Evolutionary conservation across 2,329 filamentous ascomycete species (phyloP), one percentile per base, ranked within the genome.

Genomic region (Leptographium lundbergii): DNA sequence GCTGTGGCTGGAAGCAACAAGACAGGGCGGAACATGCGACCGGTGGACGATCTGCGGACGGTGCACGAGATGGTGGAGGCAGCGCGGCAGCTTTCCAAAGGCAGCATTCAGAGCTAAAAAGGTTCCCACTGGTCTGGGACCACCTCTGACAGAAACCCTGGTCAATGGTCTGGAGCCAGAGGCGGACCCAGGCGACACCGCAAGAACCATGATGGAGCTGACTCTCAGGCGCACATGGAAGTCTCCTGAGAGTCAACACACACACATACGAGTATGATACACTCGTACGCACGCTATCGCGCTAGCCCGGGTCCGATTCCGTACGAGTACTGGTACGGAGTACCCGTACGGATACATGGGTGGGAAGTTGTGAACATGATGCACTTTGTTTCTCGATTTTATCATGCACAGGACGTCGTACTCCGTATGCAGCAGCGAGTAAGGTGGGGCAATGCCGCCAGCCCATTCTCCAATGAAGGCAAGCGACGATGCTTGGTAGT

Each of bases 21-120:
- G 4, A 29, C 32, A 34, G 32, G 32, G 32, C 32, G 32, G 32
- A 34, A 34, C 32, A 34, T 34, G 51, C 17, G 51, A 32, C 14
- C 19, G n/a, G n/a, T 60, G 29, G 58, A 60, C n/a, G 56, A 60
- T 14, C 55, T 60, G 39, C 48, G 53, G 57, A 58, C 4, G 61
- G 61, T 11, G 52, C 19, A 51, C 55, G 54, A 60, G 50, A 57
- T 57, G 50, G 4, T 7, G 29, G 51, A 45, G 19, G 56, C 32
- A 19, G 55, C 55, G 25, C 17, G 32, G 51, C 45, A 27, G n/a
- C 10, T 58, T 14, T 47, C 53, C 45, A 58, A 42, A 9, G 56
- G 59, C 14, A 50, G 32, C 32, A 34, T 9, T 34, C 29, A 6
- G 56, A 58, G n/a, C 32, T 24, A 27, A 56, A 58, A 47, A 53